Conservation (phyloP, 352 stramenopile genomes). For the Phytophthora sp. region DNA sequence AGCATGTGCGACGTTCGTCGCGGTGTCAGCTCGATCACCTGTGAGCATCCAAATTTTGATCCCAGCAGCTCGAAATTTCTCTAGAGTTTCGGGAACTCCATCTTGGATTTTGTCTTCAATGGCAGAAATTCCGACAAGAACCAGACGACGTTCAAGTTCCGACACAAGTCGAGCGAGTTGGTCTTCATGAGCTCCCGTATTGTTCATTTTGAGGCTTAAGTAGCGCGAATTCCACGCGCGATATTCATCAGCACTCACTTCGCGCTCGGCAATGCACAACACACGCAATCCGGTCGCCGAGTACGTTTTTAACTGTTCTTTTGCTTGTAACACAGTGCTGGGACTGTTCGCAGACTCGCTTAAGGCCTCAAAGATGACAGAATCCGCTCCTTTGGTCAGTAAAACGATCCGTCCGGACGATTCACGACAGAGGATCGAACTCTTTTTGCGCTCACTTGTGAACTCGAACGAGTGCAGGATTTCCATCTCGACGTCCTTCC, state of each 20-base stretch:
- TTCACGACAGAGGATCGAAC: constrained; percentile 58
- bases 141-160: constrained; percentile 56
- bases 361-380: constrained; percentile 71
- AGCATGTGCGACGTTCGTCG: constrained; percentile 65
- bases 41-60: constrained; percentile 86
- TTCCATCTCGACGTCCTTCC: constrained; percentile 43
- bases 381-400: constrained; percentile 90
- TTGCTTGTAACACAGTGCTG: constrained; percentile 35
- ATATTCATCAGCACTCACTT: constrained; percentile 63
- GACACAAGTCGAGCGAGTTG: constrained; percentile 41
- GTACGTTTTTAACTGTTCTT: constrained; percentile 61
- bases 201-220: constrained; percentile 32
- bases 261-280: constrained; percentile 68
- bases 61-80: constrained; percentile 62
- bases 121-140: constrained; percentile 57
- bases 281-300: constrained; percentile 71
- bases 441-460: constrained; percentile 72
- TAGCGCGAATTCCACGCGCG: constrained; percentile 52
- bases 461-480: constrained; percentile 71
- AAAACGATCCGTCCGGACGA: constrained; percentile 44
- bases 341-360: constrained; percentile 34
- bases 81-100: constrained; percentile 55
- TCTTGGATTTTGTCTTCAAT: constrained; percentile 81
- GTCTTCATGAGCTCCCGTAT: constrained; percentile 34
- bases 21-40: constrained; percentile 65